Percentiles rank a stretch among this genome's conserved stretches.
phyloP scores from a whole-genome alignment of 352 stramenopile genomes.

The Globisporangium nodosum region DNA sequence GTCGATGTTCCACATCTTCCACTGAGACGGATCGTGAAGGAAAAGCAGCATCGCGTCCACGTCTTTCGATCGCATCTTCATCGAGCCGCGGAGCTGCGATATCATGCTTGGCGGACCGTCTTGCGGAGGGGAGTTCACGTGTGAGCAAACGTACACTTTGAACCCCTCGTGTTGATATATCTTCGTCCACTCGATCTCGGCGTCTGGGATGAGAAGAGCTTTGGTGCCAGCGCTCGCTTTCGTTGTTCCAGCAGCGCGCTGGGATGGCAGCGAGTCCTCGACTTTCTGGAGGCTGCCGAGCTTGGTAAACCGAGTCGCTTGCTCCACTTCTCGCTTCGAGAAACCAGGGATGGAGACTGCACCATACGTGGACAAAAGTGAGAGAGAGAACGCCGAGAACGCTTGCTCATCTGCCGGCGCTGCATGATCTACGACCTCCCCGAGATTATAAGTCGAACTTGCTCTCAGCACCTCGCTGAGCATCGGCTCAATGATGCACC shows the following conservation, averaged over 20 bases:
- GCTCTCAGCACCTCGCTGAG: not conserved
- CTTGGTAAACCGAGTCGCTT: conserved; percentile 24
- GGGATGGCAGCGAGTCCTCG: no score
- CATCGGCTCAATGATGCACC: conserved; percentile 1
- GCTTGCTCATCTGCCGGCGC: conserved; percentile 16
- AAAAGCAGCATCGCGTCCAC: conserved; percentile 13
- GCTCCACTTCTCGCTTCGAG: conserved; percentile 26
- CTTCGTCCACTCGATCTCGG: conserved; percentile 6
- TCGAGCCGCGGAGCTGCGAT: conserved; percentile 20
- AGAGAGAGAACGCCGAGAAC: conserved; percentile 23
- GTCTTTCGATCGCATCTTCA: conserved; percentile 18
- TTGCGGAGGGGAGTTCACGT: not conserved
- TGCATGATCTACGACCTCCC: not conserved
- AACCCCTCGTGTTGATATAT: conserved; percentile 10
- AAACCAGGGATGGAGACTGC: conserved; percentile 26
- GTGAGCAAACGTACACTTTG: conserved; percentile 10
- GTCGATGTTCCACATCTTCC: conserved; percentile 14
- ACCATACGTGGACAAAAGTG: conserved; percentile 22
- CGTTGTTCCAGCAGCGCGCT: not conserved
- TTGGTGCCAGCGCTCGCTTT: conserved; percentile 7
- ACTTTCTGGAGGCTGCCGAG: conserved; percentile 15
- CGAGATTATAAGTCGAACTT: not conserved
- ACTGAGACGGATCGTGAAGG: conserved; percentile 19
- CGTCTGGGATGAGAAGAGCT: conserved; percentile 13
- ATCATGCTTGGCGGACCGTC: not conserved